These are phyloP conservation scores for Adansonia rubrostipa DNA, from an alignment of 441 rosid genomes.

Conservation along the genomic window DNA sequence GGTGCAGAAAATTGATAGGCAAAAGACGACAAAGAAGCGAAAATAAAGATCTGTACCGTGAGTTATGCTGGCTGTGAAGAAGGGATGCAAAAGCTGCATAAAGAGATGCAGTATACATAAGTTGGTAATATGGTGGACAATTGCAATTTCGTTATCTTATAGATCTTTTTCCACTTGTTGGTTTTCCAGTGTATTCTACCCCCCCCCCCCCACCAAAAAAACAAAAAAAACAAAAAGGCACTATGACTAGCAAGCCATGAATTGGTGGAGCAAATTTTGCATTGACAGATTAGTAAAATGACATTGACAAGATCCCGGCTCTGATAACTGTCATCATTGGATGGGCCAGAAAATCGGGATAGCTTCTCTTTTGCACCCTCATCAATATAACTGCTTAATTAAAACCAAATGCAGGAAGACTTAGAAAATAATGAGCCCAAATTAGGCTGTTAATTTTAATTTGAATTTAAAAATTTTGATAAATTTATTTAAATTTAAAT, in stretches of 20 bases:
- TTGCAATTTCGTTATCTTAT: constrained; percentile 53
- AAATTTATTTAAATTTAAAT: no score
- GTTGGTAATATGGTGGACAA: constrained; percentile 63
- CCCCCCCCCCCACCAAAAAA: not conserved
- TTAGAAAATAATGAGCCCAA: not conserved
- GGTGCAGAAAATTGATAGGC: no score
- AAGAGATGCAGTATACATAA: constrained; percentile 69
- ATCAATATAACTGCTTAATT: constrained; percentile 46
- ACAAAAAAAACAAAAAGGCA: not conserved
- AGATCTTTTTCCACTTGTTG: constrained; percentile 66
- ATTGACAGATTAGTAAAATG: not conserved
- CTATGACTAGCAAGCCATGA: not conserved
- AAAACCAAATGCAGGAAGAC: not conserved
- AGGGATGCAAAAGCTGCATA: constrained; percentile 71
- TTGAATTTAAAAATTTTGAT: no score
- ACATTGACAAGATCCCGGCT: constrained; percentile 72
- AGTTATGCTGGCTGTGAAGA: constrained; percentile 48
- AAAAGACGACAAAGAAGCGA: not conserved
- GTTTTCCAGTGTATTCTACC: constrained; percentile 45
- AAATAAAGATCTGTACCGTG: constrained; percentile 27
- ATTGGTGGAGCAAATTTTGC: not conserved
- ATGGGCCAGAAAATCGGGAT: constrained; percentile 54
- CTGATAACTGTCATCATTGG: constrained; percentile 61
- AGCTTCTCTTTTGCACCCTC: constrained; percentile 60
- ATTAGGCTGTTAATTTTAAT: no score